Conservation (phyloP, 148 eudicot genomes). For the Suaeda aralocaspica region DNA sequence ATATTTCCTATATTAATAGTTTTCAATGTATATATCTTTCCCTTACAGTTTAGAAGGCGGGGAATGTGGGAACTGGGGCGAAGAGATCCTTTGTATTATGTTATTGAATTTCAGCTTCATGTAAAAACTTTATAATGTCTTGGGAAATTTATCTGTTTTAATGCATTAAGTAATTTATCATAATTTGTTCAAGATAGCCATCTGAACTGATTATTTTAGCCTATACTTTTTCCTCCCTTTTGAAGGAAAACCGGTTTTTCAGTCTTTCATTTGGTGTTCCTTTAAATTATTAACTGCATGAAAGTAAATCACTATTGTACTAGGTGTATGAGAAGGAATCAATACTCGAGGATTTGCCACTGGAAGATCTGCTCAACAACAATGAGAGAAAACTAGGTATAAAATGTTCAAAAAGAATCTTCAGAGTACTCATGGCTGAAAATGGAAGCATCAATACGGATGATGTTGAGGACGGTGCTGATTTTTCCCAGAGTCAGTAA, state of each 20-base stretch:
- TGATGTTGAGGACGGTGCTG: slow-evolving; percentile 81
- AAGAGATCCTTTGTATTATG: no score
- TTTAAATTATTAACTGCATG: background rate
- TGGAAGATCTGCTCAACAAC: slow-evolving; percentile 49
- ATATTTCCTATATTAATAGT: no score
- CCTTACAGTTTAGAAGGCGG: no score
- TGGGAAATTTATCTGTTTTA: no score
- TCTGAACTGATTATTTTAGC: background rate
- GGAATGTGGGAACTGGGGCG: no score
- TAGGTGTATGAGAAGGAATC: slow-evolving; percentile 90
- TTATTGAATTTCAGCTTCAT: no score
- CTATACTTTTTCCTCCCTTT: background rate
- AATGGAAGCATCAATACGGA: slow-evolving; percentile 57
- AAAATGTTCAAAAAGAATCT: slow-evolving; percentile 89
- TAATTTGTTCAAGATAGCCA: background rate
- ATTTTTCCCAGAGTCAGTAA: slow-evolving; percentile 36
- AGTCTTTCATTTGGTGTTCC: background rate
- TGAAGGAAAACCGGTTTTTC: background rate
- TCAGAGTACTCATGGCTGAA: slow-evolving; percentile 82
- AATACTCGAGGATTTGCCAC: slow-evolving; percentile 63
- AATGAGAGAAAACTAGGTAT: slow-evolving; percentile 68
- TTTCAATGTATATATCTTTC: no score
- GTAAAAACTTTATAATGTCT: no score
- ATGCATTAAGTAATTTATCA: no score
- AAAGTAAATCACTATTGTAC: no score